Percentiles rank a stretch among this genome's conserved stretches.
These are phyloP conservation scores for Xylaria sp. DNA, from an alignment of 495 filamentous ascomycete genomes.

Conservation along the genomic window DNA sequence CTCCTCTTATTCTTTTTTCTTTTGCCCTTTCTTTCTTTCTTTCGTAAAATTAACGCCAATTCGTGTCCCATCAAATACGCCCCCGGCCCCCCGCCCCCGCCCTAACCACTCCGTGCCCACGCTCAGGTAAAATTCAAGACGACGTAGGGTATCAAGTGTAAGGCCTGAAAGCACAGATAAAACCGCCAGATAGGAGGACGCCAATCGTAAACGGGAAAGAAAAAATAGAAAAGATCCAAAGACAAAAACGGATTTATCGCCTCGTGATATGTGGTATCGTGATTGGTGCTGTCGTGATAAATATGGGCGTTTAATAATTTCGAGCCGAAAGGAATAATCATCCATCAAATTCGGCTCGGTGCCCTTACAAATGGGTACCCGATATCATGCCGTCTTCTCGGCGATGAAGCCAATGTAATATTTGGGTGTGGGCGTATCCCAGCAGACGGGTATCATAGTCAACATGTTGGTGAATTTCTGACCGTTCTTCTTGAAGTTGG, in stretches of 20 bases:
- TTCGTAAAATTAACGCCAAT: neutral
- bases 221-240: neutral
- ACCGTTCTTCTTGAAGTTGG: constrained; percentile 59
- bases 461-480: constrained; percentile 53
- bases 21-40: neutral
- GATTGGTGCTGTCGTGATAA: neutral
- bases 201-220: neutral
- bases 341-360: neutral
- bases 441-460: constrained; percentile 55
- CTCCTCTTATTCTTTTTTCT: neutral
- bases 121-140: constrained; percentile 3
- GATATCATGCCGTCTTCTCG: constrained; percentile 7
- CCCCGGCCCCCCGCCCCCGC: neutral
- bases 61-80: neutral
- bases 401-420: constrained; percentile 52
- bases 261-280: neutral
- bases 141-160: constrained; percentile 36
- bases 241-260: neutral
- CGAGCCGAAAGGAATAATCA: neutral
- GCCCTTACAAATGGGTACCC: neutral
- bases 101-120: constrained; percentile 5
- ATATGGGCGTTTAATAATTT: neutral
- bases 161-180: constrained; percentile 38
- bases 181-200: neutral
- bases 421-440: constrained; percentile 34